Evolutionary conservation across 345 rosid species (phyloP).

Genomic region (Eucalyptus rudis): DNA sequence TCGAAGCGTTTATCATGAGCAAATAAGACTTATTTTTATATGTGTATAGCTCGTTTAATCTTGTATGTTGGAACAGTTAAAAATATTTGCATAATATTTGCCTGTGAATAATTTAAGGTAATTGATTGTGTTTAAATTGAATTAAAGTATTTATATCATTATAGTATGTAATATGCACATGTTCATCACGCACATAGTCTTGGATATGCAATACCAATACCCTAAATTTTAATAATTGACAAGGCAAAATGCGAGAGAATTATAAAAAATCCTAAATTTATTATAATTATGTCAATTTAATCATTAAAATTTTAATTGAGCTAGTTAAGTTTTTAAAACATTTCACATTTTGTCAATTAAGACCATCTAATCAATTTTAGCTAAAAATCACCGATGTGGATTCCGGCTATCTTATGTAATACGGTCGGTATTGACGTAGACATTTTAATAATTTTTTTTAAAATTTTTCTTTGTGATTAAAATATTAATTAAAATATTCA

Average conservation of each 20-base stretch:
- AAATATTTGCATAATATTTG: background rate
- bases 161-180: background rate
- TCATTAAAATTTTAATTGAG: background rate
- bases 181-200: background rate
- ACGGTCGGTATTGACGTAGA: fast-evolving
- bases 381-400: background rate
- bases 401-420: fast-evolving
- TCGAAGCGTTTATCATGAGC: background rate
- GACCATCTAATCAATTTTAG: fast-evolving
- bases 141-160: background rate
- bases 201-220: background rate
- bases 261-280: background rate
- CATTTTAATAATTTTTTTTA: background rate
- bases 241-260: background rate
- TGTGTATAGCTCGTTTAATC: background rate
- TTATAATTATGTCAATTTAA: background rate
- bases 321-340: background rate
- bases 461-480: too few relatives aligned
- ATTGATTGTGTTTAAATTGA: background rate
- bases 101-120: background rate
- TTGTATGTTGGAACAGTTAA: background rate
- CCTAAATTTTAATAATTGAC: background rate
- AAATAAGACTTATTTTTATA: background rate
- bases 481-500: background rate
- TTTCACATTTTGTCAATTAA: background rate